Conservation (phyloP, 2,329 filamentous ascomycete species). For the Pseudogymnoascus sp. region DNA sequence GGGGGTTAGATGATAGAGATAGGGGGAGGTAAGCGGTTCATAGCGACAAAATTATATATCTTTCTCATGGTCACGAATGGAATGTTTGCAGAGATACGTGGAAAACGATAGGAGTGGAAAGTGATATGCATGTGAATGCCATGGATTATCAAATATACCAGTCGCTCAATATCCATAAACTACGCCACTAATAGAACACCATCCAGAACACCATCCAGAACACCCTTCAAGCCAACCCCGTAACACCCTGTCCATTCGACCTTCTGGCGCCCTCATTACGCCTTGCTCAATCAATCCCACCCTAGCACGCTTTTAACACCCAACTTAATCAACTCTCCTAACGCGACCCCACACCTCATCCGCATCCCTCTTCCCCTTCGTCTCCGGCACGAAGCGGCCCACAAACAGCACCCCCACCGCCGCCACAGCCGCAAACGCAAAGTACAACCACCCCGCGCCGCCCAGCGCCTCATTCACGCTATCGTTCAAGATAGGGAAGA, state of each 20-base stretch:
- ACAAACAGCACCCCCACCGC: slow-evolving; percentile 65
- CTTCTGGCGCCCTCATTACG: background rate
- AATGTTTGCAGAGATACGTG: background rate
- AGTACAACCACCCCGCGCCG: slow-evolving; percentile 77
- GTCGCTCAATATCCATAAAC: background rate
- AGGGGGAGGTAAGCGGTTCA: background rate
- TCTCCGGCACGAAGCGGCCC: slow-evolving; percentile 71
- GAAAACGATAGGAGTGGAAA: background rate
- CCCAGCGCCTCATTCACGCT: slow-evolving; percentile 56
- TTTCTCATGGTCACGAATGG: background rate
- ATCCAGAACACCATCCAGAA: background rate
- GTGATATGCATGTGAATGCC: background rate
- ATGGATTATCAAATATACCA: background rate
- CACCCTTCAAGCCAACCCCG: background rate
- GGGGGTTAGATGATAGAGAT: background rate
- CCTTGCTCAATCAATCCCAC: background rate
- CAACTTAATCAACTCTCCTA: slow-evolving; percentile 24
- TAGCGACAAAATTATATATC: slow-evolving; percentile 9
- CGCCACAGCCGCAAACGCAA: slow-evolving; percentile 77
- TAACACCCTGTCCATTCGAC: background rate
- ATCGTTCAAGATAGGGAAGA: slow-evolving; percentile 82
- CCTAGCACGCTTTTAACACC: background rate
- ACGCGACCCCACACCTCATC: slow-evolving; percentile 87
- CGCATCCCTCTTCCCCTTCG: slow-evolving; percentile 71
- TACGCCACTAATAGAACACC: background rate